Percentiles rank a stretch among this genome's conserved stretches.
Conservation (phyloP, 495 filamentous ascomycete species). For the Arthonia radiata region DNA sequence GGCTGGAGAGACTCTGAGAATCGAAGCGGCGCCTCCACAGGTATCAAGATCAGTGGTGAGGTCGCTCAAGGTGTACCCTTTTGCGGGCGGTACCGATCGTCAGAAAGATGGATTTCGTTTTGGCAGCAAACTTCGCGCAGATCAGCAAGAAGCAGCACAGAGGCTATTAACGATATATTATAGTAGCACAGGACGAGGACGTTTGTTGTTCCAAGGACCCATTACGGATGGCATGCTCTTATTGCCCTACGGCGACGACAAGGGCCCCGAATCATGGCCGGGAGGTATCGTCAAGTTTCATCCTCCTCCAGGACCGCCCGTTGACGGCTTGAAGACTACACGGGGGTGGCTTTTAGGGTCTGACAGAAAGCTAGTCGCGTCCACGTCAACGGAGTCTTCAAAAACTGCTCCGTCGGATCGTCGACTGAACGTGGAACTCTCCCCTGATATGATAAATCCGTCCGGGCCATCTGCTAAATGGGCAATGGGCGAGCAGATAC, state of each 20-base stretch:
- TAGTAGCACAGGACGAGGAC: constrained; percentile 23
- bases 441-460: constrained; percentile 26
- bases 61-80: constrained; percentile 52
- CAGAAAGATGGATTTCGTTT: constrained; percentile 52
- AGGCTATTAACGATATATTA: constrained; percentile 28
- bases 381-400: not conserved
- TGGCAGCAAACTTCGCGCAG: constrained; percentile 60
- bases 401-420: constrained; percentile 28
- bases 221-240: constrained; percentile 73
- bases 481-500: constrained; percentile 27
- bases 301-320: constrained; percentile 13
- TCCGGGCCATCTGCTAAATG: constrained; percentile 20
- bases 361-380: constrained; percentile 31
- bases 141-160: constrained; percentile 39
- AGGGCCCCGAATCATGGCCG: constrained; percentile 24
- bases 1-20: constrained; percentile 66
- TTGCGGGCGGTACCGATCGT: constrained; percentile 26
- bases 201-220: constrained; percentile 60
- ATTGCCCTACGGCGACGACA: constrained; percentile 9
- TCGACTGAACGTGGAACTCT: constrained; percentile 49
- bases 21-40: constrained; percentile 48
- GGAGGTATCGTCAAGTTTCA: constrained; percentile 66
- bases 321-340: constrained; percentile 23
- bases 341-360: constrained; percentile 53
- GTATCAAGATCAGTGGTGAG: constrained; percentile 22